Conservation (phyloP, 2,329 filamentous ascomycete genomes). For the Fusarium sororula region DNA sequence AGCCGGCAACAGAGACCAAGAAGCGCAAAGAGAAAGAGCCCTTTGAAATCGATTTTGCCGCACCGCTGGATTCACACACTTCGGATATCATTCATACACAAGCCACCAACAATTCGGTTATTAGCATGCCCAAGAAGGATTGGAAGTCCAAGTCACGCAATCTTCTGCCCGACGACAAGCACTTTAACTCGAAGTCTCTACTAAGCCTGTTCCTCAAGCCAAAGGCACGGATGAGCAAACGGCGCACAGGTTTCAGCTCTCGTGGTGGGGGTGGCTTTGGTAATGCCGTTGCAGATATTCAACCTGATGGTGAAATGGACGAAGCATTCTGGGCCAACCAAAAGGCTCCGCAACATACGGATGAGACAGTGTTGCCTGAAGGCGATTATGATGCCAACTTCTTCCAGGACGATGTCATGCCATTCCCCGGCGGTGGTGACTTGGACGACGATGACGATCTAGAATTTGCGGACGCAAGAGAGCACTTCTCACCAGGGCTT, state of each 20-base stretch:
- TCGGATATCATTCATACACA: conserved; percentile 84
- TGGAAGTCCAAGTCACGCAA: conserved; percentile 96
- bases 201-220: conserved; percentile 94
- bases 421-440: conserved; percentile 69
- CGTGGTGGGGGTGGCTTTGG: conserved; percentile 53
- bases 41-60: conserved; percentile 91
- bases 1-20: conserved; percentile 67
- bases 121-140: conserved; percentile 90
- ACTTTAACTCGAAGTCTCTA: conserved; percentile 94
- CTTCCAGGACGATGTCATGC: conserved; percentile 88
- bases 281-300: conserved; percentile 56
- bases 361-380: conserved; percentile 66
- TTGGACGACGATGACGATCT: conserved; percentile 71
- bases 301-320: conserved; percentile 82
- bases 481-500: conserved; percentile 76
- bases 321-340: conserved; percentile 93
- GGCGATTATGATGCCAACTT: conserved; percentile 97
- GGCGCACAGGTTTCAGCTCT: conserved; percentile 63
- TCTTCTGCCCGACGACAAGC: conserved; percentile 94
- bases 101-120: conserved; percentile 80
- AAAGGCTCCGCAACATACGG: conserved; percentile 62
- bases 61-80: conserved; percentile 74
- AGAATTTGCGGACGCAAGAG: conserved; percentile 82
- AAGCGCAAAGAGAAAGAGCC: conserved; percentile 94
- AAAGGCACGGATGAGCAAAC: conserved; percentile 81